Base-by-base conservation (phyloP, 768 basidiomycete species). In the Naganishia vaughanmartiniae region DNA sequence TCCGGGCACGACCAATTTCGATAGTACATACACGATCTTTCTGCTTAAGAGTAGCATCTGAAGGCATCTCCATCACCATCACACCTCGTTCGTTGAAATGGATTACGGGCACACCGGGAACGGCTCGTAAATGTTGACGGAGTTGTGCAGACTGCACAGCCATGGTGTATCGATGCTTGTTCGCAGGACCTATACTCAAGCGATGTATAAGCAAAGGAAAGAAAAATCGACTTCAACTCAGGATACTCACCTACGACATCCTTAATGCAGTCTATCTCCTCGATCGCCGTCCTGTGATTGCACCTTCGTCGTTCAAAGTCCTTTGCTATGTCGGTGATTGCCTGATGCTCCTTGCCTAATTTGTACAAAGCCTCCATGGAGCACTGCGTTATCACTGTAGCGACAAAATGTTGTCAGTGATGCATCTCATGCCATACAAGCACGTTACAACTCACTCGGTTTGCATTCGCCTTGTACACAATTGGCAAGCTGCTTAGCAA, bases 331-430 rank as follows among this genome's bases (percentile, higher is more conserved):
- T 96, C 91, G 0, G 92, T 89, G 0, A 89, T 87, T 0, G 86
- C 82, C 77, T 97, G 93, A 34, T 86, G 86, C 1, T 84, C 77
- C 70, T 85, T 87, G 15, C 92, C 93, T 68, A 89, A 86, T 2
- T 92, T 85, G 82, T 99, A 98, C 1, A 99, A 85, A 78, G 92
- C 91, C 74, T 93, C 89, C 51, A 99, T 93, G 78, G 89, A 95
- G 81, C 96, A 99, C 79, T 98, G 95, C 0, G 96, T 97, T 80
- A 99, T 97, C 95, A 99, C 96, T 97, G 70, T 1, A 55, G 15
- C 28, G 14, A n/a, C 24, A 24, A 36, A 55, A 15, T 31, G 34
- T 3, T 45, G 30, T 45, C 24, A 63, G 39, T 14, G n/a, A 24
- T 63, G 9, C 10, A 26, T 63, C 28, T 12, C 51, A 46, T 42